Evolutionary conservation across 2,329 filamentous ascomycete genomes (phyloP), one percentile per base, ranked within the genome.

Genomic region (Ophiostoma himal-ulmi): DNA sequence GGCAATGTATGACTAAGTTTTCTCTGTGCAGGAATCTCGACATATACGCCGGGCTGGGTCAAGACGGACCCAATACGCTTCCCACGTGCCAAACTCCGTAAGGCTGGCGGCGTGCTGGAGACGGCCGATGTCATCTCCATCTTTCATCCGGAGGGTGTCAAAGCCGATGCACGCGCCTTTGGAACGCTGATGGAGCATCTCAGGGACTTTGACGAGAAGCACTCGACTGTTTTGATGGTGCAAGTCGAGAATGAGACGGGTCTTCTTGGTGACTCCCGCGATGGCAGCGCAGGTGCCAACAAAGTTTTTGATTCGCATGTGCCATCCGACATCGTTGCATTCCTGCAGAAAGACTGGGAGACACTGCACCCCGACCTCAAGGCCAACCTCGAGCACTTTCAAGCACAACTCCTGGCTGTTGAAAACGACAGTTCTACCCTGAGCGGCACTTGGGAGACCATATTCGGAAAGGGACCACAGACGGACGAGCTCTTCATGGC

Each of bases 231-330:
- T 0, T 73, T 86, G 1, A 86, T 86, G 84, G 80, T 86, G 0
- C 84, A 86, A 72, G 84, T 87, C n/a, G 82, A 87, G 75, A 86
- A 86, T 60, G 84, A 86, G 76, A 80, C 79, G 0, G 84, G 85
- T 0, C 71, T 86, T 0, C 77, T 86, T 0, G 83, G 84, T 0
- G 84, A 86, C 73, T 85, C 81, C 8, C 78, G 83, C 30, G 85
- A 86, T 73, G 77, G 81, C 2, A 82, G 79, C 3, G 74, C 74
- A 1, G 74, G 75, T 6, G 83, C 82, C 1, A 77, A 84, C 22
- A 75, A 78, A 67, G 78, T 74, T 0, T 86, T 85, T 73, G 70
- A 70, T 3, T 72, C 77, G 36, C 71, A 78, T 5, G 74, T 76
- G 5, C 76, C 76, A 1, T n/a, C 44, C 0, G 70, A 72, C 4